Conservation (phyloP, 306 rosid species). For the Quercus agrifolia region DNA sequence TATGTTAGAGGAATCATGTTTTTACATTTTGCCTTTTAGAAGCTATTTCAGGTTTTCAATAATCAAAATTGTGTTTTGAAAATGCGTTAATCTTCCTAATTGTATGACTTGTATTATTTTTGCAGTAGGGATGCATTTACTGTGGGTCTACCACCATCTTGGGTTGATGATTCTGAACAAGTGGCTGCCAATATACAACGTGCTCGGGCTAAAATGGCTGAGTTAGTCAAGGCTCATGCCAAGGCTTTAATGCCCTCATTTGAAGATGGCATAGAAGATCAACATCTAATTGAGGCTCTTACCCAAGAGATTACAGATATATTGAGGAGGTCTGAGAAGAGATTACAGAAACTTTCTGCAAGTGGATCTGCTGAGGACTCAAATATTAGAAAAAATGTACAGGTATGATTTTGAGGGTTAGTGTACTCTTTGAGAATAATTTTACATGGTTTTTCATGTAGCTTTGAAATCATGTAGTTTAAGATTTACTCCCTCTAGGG, state of each 20-base stretch:
- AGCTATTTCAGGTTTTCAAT: neutral
- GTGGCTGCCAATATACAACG: slow-evolving; percentile 51
- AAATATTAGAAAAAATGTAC: slow-evolving; percentile 66
- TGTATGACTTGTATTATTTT: slow-evolving; percentile 14
- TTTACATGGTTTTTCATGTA: neutral
- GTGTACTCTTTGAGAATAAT: neutral
- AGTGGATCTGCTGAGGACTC: slow-evolving; percentile 66
- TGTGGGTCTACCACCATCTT: slow-evolving; percentile 70
- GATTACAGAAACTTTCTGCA: slow-evolving; percentile 53
- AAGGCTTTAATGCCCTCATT: slow-evolving; percentile 77
- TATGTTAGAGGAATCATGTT: neutral
- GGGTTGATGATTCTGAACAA: slow-evolving; percentile 88
- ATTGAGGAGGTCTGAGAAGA: slow-evolving; percentile 61
- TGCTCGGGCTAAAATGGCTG: slow-evolving; percentile 56
- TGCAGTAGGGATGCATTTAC: slow-evolving; percentile 65
- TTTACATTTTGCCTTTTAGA: neutral
- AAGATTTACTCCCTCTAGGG: neutral
- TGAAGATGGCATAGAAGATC: slow-evolving; percentile 71
- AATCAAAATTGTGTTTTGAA: slow-evolving; percentile 3
- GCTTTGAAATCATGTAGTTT: neutral
- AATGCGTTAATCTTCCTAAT: slow-evolving; percentile 6
- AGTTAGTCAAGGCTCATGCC: slow-evolving; percentile 63
- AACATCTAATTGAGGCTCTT: slow-evolving; percentile 55
- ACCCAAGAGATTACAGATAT: slow-evolving; percentile 62
- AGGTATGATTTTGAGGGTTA: slow-evolving; percentile 39